A percentile compares a stretch with the other conserved stretches of the same genome.
Evolutionary conservation across 1,284 basidiomycete genomes (phyloP).

Genomic region (Dichomitus squalens): DNA sequence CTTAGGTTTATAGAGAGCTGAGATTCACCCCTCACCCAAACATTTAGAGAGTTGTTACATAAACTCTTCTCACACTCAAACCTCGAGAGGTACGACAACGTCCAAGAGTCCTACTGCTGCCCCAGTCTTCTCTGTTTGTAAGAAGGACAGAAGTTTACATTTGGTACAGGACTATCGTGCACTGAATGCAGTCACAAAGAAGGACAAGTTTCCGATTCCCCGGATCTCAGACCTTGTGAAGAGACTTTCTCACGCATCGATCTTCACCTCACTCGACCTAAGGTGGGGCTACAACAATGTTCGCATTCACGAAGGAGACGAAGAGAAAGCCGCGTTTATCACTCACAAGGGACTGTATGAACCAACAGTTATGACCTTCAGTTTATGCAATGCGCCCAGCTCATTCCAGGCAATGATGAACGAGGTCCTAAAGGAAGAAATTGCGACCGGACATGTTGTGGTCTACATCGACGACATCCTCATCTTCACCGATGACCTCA

Average conservation of each 20-base stretch:
- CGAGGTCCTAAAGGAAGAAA: constrained; percentile 3
- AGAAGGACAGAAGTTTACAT: constrained; percentile 39
- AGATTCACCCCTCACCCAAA: no score
- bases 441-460: constrained; percentile 1
- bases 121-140: constrained; percentile 42
- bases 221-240: constrained; percentile 1
- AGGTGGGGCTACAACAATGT: constrained; percentile 14
- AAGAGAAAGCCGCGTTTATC: constrained; percentile 21
- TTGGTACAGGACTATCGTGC: constrained; percentile 33
- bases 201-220: constrained; percentile 10
- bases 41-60: no score
- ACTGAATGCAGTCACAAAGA: constrained; percentile 31
- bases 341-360: constrained; percentile 28
- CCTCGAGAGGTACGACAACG: no score
- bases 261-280: constrained; percentile 8
- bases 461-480: constrained; percentile 12
- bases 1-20: no score
- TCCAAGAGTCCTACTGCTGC: constrained; percentile 25
- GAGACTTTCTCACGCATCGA: not conserved
- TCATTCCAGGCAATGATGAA: constrained; percentile 26
- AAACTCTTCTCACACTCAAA: no score
- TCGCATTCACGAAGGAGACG: constrained; percentile 10
- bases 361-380: constrained; percentile 35
- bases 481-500: constrained; percentile 5
- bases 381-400: constrained; percentile 34